Evolutionary conservation across 257 asterid genomes (phyloP), one percentile per base, ranked within the genome.

Genomic region (Solanum virginianum): DNA sequence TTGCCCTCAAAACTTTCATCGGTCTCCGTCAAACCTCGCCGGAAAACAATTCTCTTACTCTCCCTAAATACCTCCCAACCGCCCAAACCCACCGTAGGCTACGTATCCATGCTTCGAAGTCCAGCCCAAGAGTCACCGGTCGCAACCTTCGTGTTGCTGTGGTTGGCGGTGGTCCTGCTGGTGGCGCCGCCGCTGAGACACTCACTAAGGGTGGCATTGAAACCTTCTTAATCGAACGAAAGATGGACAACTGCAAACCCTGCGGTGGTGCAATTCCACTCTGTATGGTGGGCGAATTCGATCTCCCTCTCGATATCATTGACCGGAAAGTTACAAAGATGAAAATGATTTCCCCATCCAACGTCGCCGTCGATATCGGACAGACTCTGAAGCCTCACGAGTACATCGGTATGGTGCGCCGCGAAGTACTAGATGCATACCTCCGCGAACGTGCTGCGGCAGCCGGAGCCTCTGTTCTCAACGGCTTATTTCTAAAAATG

Each of bases 321-420:
- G 99, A 96, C 91, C 93, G 98, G 3, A 80, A 91, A 6, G 98
- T 96, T 13, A 96, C 99, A 8, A 94, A 91, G 70, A 96, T 96
- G 99, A 96, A 96, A 87, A 96, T 96, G 99, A 94, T 96, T 43
- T 96, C 99, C 0, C 99, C 99, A 6, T 96, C 98, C 5, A 96
- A 96, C 55, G 98, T 96, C 3, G 96, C 99, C 17, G 99, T 96
- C 4, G 97, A 96, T 86, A 93, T 96, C 29, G 98, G 99, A 11
- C 92, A 88, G 8, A 96, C 99, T 0, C 90, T 96, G 14, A 93
- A 96, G 88, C 95, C 98, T 16, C 98, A 94, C 88, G 99, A 96
- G 89, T 96, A 94, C 79, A 96, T 96, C 77, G 98, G 98, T 2
- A 94, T 96, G 99, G 98, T 96, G 89, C 98, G 98, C 84, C 99